These are phyloP conservation scores for Mychonastes homosphaera DNA, from an alignment of 139 green algal genomes.

Conservation along the genomic window DNA sequence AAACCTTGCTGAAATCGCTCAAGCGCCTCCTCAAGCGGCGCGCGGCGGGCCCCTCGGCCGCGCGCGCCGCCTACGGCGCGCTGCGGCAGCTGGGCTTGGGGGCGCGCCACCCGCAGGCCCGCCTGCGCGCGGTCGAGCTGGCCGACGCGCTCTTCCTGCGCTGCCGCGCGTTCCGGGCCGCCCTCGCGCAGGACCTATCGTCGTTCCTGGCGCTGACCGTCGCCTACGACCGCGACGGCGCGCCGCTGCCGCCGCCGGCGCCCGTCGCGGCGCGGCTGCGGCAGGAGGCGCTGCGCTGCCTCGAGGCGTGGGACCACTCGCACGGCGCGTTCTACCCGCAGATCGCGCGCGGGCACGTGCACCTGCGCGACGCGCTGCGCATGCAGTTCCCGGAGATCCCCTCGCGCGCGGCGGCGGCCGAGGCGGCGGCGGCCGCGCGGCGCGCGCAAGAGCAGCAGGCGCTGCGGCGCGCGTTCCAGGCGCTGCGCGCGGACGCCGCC, in stretches of 20 bases:
- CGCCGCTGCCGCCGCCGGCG: conserved; percentile 7
- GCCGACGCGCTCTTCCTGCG: conserved; percentile 8
- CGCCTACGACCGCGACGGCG: background rate
- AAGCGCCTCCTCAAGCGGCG: conserved; percentile 6
- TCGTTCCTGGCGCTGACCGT: background rate
- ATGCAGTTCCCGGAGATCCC: conserved; percentile 11
- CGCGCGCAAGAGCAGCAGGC: conserved; percentile 4
- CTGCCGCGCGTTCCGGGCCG: conserved; percentile 3
- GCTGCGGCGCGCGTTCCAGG: background rate
- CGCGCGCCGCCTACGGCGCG: background rate
- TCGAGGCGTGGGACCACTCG: conserved; percentile 9
- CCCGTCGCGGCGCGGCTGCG: conserved; percentile 2
- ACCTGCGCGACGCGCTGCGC: background rate
- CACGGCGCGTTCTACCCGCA: conserved; percentile 10
- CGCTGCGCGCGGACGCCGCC: no score
- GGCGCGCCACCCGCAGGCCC: conserved; percentile 4
- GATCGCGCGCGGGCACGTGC: background rate
- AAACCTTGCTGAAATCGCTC: no score
- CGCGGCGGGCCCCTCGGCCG: conserved; percentile 3
- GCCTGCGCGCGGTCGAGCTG: conserved; percentile 2
- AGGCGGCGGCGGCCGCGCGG: conserved; percentile 2
- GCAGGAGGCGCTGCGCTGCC: background rate
- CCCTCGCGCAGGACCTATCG: background rate
- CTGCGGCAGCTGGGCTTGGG: background rate
- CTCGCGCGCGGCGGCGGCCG: conserved; percentile 7